These are phyloP conservation scores for Cystoderma amianthinum DNA, from an alignment of 768 basidiomycete species.

Conservation along the genomic window DNA sequence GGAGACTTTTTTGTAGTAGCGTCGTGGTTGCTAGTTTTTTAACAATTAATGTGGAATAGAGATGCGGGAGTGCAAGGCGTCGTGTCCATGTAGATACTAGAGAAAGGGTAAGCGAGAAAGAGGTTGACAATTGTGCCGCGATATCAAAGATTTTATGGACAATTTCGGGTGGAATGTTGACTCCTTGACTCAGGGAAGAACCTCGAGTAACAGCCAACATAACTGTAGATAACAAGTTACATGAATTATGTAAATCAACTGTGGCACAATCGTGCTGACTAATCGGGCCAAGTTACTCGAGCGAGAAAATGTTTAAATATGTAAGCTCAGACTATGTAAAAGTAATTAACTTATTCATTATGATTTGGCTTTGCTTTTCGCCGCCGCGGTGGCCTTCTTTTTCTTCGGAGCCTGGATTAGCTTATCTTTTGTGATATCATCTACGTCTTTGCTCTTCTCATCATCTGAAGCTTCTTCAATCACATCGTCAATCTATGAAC, in stretches of 20 bases:
- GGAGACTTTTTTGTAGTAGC: slow-evolving; percentile 2
- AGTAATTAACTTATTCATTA: no score
- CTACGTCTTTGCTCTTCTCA: slow-evolving; percentile 28
- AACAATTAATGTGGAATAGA: slow-evolving; percentile 13
- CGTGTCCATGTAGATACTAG: slow-evolving; percentile 15
- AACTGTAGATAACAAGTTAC: no score
- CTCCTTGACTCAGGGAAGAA: no score
- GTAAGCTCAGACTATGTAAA: no score
- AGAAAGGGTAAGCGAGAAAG: slow-evolving; percentile 11
- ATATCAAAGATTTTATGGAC: slow-evolving; percentile 11
- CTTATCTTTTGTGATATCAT: slow-evolving; percentile 49
- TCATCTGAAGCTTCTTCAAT: slow-evolving; percentile 14
- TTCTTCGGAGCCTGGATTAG: slow-evolving; percentile 53
- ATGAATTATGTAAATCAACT: no score
- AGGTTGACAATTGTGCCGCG: slow-evolving; percentile 10
- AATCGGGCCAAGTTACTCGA: no score
- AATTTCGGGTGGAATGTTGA: slow-evolving; percentile 16
- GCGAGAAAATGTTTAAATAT: no score
- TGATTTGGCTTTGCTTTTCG: slow-evolving; percentile 1
- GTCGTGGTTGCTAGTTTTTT: slow-evolving; percentile 3
- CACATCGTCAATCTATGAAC: slow-evolving; percentile 5
- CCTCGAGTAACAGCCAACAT: no score
- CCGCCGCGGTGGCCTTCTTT: slow-evolving; percentile 20
- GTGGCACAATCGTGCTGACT: no score
- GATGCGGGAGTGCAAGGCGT: slow-evolving; percentile 14